Base-by-base conservation (phyloP, 805 yeast genomes). In the Cyberlindnera amylophila region DNA sequence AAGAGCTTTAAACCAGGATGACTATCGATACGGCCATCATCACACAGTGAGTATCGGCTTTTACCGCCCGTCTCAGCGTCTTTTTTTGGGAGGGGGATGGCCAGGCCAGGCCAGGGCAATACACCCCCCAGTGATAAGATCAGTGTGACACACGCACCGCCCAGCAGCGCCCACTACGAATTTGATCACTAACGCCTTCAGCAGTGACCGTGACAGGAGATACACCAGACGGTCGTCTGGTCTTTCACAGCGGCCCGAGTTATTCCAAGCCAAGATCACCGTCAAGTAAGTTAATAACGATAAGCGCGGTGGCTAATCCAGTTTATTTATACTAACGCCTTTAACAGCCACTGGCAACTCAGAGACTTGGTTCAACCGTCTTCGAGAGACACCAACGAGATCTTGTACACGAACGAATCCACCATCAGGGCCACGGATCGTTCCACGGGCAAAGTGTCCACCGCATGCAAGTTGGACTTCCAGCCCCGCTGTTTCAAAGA, bases 401-500 rank as follows among this genome's bases (percentile, higher is more conserved):
- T 85, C 8, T 70, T 74, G 43, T 86, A 81, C 58, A 81, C 89
- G 1, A 67, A 67, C 44, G 77, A 78, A 32, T 78, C 77, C 45
- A 57, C 71, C 17, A 71, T 86, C 26, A 70, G 73, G 47, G 46
- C 64, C 16, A 61, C 77, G 9, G 70, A 75, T 47, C 61, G 75
- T 24, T 46, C 52, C 16, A 57, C 67, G 3, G 65, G 66, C 38
- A 58, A 59, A 36, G 61, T 51, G 4, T 33, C 56, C 34, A 63
- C 66, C 34, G 61, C 75, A 31, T 63, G 74, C 42, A 70, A 71
- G 47, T 72, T 84, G 44, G 78, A 79, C 41, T 83, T 78, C 61
- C 74, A 74, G 32, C 95, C 93, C 2, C 70, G 85, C 36, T 87
- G 93, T 54, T 76, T 84, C 53, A 75, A 77, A 41, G 80, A 81